A percentile compares a stretch with the other conserved stretches of the same genome.
Conservation (phyloP, 352 stramenopile genomes). For the Globisporangium radiosum region DNA sequence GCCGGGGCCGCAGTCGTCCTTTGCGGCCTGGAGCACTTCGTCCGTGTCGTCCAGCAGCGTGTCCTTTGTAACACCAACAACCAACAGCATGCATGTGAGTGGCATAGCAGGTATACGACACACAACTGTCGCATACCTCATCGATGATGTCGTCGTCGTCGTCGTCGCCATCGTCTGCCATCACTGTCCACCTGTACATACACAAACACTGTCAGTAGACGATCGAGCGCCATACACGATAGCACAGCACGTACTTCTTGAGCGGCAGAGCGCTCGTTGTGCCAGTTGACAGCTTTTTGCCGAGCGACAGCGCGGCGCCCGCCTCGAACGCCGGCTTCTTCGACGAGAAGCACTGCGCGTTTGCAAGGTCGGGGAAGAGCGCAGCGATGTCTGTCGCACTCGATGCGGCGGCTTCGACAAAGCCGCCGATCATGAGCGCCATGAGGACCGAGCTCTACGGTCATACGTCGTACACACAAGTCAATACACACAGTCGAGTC, state of each 20-base stretch:
- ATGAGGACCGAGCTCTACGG: conserved; percentile 54
- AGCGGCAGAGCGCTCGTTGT: conserved; percentile 16
- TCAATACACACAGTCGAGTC: neutral
- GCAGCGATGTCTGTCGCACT: conserved; percentile 18
- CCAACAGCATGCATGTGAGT: neutral
- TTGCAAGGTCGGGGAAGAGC: conserved; percentile 39
- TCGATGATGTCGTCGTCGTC: conserved; percentile 76
- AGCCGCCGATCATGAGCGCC: conserved; percentile 73
- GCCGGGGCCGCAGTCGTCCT: conserved; percentile 68
- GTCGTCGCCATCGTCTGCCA: conserved; percentile 61
- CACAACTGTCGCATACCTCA: conserved; percentile 23
- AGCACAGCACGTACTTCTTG: conserved; percentile 27
- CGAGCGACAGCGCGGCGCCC: conserved; percentile 42
- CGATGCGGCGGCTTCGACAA: conserved; percentile 48
- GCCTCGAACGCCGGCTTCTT: conserved; percentile 64
- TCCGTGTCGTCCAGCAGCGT: conserved; percentile 79
- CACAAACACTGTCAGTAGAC: neutral
- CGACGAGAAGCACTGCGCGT: conserved; percentile 35
- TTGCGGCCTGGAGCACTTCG: conserved; percentile 64
- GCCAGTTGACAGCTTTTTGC: conserved; percentile 24
- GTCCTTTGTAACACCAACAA: conserved; percentile 21
- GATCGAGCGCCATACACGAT: neutral
- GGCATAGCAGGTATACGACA: neutral
- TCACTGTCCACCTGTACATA: conserved; percentile 43
- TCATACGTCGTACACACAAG: neutral